These are phyloP conservation scores for Paecilomyces sp. DNA, from an alignment of 2,329 filamentous ascomycete species.

Conservation along the genomic window DNA sequence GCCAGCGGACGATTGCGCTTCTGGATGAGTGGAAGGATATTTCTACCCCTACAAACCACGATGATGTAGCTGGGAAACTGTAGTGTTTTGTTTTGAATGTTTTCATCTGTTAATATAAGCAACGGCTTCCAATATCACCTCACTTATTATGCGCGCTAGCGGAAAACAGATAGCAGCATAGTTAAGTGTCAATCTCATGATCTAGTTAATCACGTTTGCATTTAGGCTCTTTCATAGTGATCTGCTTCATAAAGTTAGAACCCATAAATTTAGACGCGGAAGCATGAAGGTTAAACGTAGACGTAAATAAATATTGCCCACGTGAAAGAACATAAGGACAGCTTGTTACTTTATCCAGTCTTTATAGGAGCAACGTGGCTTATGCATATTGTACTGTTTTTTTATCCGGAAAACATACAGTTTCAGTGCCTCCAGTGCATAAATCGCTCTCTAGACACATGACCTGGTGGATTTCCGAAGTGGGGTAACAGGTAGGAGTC, in stretches of 20 bases:
- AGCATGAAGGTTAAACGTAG: too few relatives aligned
- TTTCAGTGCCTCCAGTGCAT: neutral
- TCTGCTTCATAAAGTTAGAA: neutral
- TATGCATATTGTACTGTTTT: neutral
- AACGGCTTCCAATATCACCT: neutral
- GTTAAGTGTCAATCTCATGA: neutral
- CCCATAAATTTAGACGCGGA: too few relatives aligned
- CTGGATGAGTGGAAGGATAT: conserved; percentile 47
- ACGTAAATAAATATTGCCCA: neutral
- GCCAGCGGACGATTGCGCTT: conserved; percentile 34
- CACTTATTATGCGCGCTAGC: neutral
- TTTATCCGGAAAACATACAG: neutral
- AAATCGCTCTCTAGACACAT: neutral
- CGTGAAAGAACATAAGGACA: neutral
- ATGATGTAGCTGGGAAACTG: neutral
- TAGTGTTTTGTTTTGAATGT: neutral
- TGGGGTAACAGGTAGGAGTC: neutral
- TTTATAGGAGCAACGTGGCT: neutral
- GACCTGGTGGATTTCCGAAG: neutral
- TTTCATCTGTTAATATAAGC: neutral
- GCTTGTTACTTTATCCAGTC: neutral
- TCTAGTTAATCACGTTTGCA: neutral
- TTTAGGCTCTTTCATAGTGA: neutral
- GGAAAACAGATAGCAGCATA: neutral
- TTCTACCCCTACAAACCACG: conserved; percentile 25